phyloP scores from a whole-genome alignment of 1,284 basidiomycete species.

The Cutaneotrichosporon sp. region DNA sequence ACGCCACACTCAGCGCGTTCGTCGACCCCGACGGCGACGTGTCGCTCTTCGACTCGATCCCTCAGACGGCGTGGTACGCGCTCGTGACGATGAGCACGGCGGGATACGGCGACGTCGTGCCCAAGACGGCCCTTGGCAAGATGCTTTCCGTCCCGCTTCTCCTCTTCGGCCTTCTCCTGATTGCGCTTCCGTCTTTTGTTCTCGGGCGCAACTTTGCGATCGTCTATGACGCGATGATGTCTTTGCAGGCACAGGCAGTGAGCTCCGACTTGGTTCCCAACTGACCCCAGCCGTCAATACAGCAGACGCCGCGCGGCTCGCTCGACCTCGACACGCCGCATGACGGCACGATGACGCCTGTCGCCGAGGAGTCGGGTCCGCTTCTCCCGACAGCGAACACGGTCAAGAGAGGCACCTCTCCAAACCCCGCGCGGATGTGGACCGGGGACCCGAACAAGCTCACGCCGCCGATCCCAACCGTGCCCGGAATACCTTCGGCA shows the following conservation, averaged over 20 bases:
- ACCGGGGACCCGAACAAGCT: slow-evolving; percentile 17
- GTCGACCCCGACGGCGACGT: slow-evolving; percentile 76
- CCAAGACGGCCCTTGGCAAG: slow-evolving; percentile 76
- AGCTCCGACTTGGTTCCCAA: background rate
- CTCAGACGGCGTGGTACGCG: slow-evolving; percentile 70
- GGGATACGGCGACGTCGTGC: slow-evolving; percentile 75
- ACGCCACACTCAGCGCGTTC: slow-evolving; percentile 72
- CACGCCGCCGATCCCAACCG: background rate
- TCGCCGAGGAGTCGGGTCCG: slow-evolving; percentile 5
- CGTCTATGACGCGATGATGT: slow-evolving; percentile 73
- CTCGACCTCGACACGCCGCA: background rate
- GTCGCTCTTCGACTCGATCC: slow-evolving; percentile 64
- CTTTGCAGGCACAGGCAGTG: slow-evolving; percentile 7
- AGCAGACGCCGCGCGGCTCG: slow-evolving; percentile 8
- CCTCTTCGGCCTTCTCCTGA: slow-evolving; percentile 78
- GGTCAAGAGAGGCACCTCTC: background rate
- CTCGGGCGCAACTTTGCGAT: slow-evolving; percentile 83
- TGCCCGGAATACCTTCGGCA: slow-evolving; percentile 10
- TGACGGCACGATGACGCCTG: slow-evolving; percentile 2
- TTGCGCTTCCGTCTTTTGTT: slow-evolving; percentile 84
- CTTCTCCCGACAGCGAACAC: slow-evolving; percentile 6
- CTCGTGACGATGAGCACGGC: slow-evolving; percentile 57
- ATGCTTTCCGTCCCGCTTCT: slow-evolving; percentile 79
- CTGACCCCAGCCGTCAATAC: slow-evolving; percentile 3
- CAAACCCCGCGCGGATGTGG: slow-evolving; percentile 17